Evolutionary conservation across 805 yeast species (phyloP), one percentile per base, ranked within the genome.

Genomic region (Yamadazyma ubonensis): DNA sequence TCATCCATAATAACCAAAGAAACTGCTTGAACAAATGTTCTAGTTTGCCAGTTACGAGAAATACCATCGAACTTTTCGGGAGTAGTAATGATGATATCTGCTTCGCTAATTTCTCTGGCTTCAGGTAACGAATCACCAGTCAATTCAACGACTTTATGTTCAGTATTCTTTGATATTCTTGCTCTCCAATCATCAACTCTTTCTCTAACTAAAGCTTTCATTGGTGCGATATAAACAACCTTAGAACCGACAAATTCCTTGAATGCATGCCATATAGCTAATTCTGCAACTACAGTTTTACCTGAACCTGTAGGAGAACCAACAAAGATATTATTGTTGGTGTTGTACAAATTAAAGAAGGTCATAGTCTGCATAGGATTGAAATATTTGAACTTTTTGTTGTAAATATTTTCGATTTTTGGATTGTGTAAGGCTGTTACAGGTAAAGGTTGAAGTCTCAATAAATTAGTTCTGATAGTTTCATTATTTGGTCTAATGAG

Each of bases 281-380:
- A 63, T 57, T 93, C 99, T 0, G 98, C 96, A 20, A 95, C 98
- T 23, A 93, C 84, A 0, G 99, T 93, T 61, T 93, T 93, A 50
- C 99, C 99, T 0, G 97, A 91, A 17, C 99, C 99, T 2, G 99
- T 93, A 2, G 99, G 99, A 0, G 98, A 89, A 7, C 99, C 99
- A 32, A 93, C 86, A 59, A 93, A 86, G 0, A 84, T 90, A 57
- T 85, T 86, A 1, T 83, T 75, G 46, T 84, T 78, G 1, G 83
- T 66, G 59, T 93, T 81, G 64, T 90, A 93, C 33, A 93, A 63
- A 0, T 96, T 78, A 56, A 90, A 96, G 65, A 93, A 93, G 0
- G 84, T 77, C 98, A 91, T 91, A 0, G 98, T 91, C 63, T 93
- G 99, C 96, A 93, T 90, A 3, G 99, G 98, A 57, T 93, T 93